Evolutionary conservation across 345 rosid genomes (phyloP).

Genomic region (Dipteronia dyeriana): DNA sequence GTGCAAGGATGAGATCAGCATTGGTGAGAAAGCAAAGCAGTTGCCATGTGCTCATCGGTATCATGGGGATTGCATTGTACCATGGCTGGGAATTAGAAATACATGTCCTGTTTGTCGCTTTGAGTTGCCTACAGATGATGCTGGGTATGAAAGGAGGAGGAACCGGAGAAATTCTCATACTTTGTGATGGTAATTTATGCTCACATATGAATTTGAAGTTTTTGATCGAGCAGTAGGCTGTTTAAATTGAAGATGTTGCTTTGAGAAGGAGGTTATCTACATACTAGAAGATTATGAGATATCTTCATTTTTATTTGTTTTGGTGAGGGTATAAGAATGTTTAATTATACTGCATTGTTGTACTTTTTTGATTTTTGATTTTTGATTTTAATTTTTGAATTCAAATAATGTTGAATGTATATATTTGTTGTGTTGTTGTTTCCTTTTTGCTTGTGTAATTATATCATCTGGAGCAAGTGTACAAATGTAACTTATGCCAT

Average conservation of each 20-base stretch:
- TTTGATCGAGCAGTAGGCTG: constrained; percentile 28
- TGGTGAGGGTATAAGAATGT: constrained; percentile 27
- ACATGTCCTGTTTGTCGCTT: constrained; percentile 91
- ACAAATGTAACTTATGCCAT: not conserved
- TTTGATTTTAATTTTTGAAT: constrained; percentile 12
- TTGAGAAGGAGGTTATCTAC: constrained; percentile 20
- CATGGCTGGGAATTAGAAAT: constrained; percentile 85
- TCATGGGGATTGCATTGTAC: constrained; percentile 82
- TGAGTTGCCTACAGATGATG: constrained; percentile 86
- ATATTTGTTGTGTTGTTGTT: not conserved
- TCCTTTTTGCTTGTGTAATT: not conserved
- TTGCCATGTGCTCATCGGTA: constrained; percentile 81
- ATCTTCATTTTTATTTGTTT: constrained; percentile 24
- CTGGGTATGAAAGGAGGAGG: constrained; percentile 65
- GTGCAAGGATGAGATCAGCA: constrained; percentile 72
- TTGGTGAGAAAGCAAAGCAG: constrained; percentile 63
- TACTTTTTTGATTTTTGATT: constrained; percentile 21
- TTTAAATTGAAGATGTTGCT: constrained; percentile 34
- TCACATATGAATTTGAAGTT: constrained; percentile 27
- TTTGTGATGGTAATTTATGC: constrained; percentile 31
- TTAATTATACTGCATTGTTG: constrained; percentile 28
- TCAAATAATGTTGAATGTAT: constrained; percentile 20
- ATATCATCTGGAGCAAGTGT: not conserved
- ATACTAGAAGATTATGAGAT: constrained; percentile 21
- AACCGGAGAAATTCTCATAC: constrained; percentile 30